Conservation (phyloP, 2,329 filamentous ascomycete genomes). For the Penicillium thymicola region DNA sequence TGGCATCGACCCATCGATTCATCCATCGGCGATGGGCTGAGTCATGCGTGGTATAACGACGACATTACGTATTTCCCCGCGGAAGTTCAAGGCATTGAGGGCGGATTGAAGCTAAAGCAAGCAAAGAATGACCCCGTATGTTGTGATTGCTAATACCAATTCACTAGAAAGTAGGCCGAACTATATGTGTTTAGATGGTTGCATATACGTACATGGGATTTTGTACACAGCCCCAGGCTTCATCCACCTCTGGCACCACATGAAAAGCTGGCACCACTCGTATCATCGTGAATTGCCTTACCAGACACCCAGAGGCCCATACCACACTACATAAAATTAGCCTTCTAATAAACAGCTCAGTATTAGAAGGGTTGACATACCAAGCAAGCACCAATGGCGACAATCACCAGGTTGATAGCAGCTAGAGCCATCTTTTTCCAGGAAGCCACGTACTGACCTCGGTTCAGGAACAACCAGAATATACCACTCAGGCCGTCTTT, state of each 20-base stretch:
- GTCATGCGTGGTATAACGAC: neutral
- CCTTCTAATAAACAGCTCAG: neutral
- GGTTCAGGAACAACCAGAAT: constrained; percentile 16
- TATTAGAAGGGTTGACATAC: neutral
- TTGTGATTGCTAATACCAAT: rapidly evolving
- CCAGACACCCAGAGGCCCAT: constrained; percentile 20
- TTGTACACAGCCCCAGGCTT: neutral
- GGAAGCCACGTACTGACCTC: constrained; percentile 4
- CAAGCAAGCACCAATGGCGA: constrained; percentile 12
- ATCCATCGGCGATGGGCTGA: neutral
- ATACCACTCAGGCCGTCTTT: constrained; percentile 14
- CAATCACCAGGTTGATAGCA: constrained; percentile 7
- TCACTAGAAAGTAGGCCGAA: neutral
- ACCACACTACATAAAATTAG: constrained; percentile 2
- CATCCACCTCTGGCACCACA: constrained; percentile 2
- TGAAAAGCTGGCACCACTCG: constrained; percentile 12
- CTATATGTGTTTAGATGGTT: neutral
- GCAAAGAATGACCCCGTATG: too few species aligned
- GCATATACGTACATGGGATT: neutral
- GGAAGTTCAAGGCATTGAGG: neutral
- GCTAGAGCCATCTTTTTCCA: constrained; percentile 10
- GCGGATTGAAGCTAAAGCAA: neutral
- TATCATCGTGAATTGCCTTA: constrained; percentile 15
- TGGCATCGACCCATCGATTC: neutral
- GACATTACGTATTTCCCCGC: neutral